Conservation (phyloP, 495 filamentous ascomycete species). For the Penicillium crystallinum region DNA sequence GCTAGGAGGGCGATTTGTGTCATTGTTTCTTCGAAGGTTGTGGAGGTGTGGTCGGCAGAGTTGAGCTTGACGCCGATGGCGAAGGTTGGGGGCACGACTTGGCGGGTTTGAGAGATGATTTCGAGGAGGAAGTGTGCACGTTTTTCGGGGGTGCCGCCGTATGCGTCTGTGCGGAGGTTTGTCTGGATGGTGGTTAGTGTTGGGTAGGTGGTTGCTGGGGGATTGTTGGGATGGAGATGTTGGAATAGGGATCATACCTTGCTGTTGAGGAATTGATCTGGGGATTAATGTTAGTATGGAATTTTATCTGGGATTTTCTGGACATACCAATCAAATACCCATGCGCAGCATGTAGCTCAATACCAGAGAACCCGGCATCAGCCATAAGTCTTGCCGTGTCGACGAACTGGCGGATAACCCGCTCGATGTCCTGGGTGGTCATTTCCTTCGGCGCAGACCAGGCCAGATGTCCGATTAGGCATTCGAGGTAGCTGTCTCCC, state of each 20-base stretch:
- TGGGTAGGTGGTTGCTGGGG: no score
- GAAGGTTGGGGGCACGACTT: constrained; percentile 44
- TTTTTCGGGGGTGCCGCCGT: constrained; percentile 43
- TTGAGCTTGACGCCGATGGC: constrained; percentile 60
- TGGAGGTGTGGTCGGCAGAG: constrained; percentile 49
- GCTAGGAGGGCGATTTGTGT: constrained; percentile 49
- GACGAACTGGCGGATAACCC: constrained; percentile 42
- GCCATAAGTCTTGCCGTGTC: constrained; percentile 43
- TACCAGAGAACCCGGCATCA: constrained; percentile 49
- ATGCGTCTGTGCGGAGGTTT: constrained; percentile 45
- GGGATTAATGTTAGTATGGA: no score
- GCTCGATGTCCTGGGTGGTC: constrained; percentile 45
- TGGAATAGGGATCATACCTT: constrained; percentile 29
- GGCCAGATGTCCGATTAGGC: constrained; percentile 26
- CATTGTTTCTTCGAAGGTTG: constrained; percentile 45
- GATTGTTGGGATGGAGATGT: no score
- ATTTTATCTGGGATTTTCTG: no score
- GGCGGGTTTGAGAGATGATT: constrained; percentile 37
- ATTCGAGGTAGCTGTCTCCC: constrained; percentile 32
- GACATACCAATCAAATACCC: constrained; percentile 52
- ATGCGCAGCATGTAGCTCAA: constrained; percentile 56
- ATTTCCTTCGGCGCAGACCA: constrained; percentile 46
- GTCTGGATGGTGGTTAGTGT: constrained; percentile 19
- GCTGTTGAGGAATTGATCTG: constrained; percentile 40
- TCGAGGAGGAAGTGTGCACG: constrained; percentile 45